These are phyloP conservation scores for Noccaea bulbosa DNA, from an alignment of 345 rosid genomes.

Conservation along the genomic window DNA sequence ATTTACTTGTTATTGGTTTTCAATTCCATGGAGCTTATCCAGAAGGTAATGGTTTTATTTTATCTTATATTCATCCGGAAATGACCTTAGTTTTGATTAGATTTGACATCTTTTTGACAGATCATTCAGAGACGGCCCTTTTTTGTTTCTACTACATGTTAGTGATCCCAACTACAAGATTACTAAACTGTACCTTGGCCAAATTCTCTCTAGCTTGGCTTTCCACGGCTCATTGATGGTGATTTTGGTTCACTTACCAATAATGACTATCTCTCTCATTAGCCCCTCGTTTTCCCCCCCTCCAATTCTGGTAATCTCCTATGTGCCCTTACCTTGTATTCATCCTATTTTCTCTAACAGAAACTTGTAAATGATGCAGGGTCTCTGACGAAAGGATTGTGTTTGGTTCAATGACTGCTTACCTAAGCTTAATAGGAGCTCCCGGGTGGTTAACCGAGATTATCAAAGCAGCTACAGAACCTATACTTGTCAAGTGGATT, in stretches of 20 bases:
- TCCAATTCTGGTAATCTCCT: constrained; percentile 24
- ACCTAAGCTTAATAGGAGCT: not conserved
- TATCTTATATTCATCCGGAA: not conserved
- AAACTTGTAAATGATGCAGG: constrained; percentile 22
- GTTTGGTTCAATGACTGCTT: not conserved
- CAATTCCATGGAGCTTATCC: constrained; percentile 26
- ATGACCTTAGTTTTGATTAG: not conserved
- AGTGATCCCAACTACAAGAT: constrained; percentile 25
- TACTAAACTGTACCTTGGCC: constrained; percentile 12
- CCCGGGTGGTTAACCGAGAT: not conserved
- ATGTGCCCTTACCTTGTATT: constrained; percentile 11
- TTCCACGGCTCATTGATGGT: constrained; percentile 26
- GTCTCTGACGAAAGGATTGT: not conserved
- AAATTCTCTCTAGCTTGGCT: constrained; percentile 21
- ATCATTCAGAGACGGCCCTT: constrained; percentile 24
- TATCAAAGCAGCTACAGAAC: not conserved
- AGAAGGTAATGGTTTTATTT: constrained; percentile 9
- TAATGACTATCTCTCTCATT: constrained; percentile 7
- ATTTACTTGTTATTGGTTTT: not conserved
- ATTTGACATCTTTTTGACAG: not conserved
- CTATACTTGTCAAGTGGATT: constrained; percentile 18
- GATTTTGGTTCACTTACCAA: constrained; percentile 23
- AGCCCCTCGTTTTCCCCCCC: constrained; percentile 25
- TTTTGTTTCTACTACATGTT: constrained; percentile 26
- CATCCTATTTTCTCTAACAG: not conserved